Evolutionary conservation across 495 filamentous ascomycete genomes (phyloP), one percentile per base, ranked within the genome.

Genomic region (Daldinia loculata): DNA sequence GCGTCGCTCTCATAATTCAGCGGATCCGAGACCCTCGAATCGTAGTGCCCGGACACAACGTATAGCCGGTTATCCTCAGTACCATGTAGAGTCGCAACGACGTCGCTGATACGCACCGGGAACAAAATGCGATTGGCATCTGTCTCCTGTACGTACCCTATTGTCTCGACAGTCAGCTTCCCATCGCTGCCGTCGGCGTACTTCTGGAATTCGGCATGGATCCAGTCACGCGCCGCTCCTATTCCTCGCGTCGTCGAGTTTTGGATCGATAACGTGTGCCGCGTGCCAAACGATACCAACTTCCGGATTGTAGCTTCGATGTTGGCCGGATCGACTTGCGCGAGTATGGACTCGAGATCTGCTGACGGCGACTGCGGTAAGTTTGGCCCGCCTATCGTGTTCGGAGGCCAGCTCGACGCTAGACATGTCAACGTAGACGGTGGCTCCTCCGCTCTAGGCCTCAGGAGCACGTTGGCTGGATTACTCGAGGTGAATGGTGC

Each of bases 31-130:
- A 79, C 76, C 7, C 85, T 76, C 39, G 73, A 81, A 67, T 88
- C 85, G 75, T 88, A 88, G 65, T 88, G 85, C 6, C 84, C 84
- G 3, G 81, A 82, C 4, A 86, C 78, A 6, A 88, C 83, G 64
- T 86, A 84, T 17, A 80, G 66, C 36, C 85, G 74, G n/a, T 79
- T 75, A 56, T 83, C 82, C 19, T 70, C 74, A 29, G 77, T 80
- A 27, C 85, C 85, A n/a, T 79, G 77, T 57, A 88, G 71, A 17
- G 79, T 83, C 11, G 84, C 85, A 29, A 84, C 78, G 7, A 88
- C 80, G 67, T 88, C 85, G 53, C 77, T 83, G 57, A 88, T 82
- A 45, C 75, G 77, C 22, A 80, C 79, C 12, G 84, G 80, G 43
- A 82, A 83, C 2, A 76, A 61, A 41, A 88, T 81, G 19, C 85